Evolutionary conservation across 306 rosid species (phyloP).

Genomic region (Sphenostylis stenocarpa): DNA sequence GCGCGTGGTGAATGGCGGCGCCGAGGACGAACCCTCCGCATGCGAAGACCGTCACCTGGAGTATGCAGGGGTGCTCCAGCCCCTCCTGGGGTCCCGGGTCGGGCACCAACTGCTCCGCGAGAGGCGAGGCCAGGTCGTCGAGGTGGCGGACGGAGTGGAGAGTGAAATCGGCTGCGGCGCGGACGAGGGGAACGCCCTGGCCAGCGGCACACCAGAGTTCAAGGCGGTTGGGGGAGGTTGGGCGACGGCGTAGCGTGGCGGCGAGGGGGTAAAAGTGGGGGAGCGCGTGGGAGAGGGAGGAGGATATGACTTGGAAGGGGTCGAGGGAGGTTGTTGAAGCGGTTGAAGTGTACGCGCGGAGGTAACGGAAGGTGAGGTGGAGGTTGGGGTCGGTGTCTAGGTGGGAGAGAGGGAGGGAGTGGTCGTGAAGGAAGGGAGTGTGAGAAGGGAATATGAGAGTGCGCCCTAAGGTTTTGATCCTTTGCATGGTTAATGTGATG

Average conservation of each 20-base stretch:
- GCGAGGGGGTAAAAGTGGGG: conserved; percentile 73
- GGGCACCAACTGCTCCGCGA: conserved; percentile 66
- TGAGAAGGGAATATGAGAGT: conserved; percentile 47
- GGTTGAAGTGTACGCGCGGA: conserved; percentile 57
- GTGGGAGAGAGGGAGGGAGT: conserved; percentile 68
- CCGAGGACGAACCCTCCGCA: conserved; percentile 87
- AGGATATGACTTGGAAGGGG: conserved; percentile 57
- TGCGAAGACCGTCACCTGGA: conserved; percentile 66
- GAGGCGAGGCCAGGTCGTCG: conserved; percentile 48
- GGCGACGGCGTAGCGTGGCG: conserved; percentile 51
- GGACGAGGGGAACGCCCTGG: conserved; percentile 62
- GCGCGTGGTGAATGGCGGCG: conserved; percentile 63
- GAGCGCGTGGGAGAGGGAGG: conserved; percentile 66
- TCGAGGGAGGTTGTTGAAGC: conserved; percentile 20
- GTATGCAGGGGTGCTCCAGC: conserved; percentile 55
- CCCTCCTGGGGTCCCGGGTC: conserved; percentile 52
- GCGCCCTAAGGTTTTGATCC: conserved; percentile 36
- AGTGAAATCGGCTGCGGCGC: conserved; percentile 50
- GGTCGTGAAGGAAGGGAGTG: conserved; percentile 54
- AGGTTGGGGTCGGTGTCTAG: conserved; percentile 83
- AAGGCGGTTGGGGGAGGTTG: conserved; percentile 39
- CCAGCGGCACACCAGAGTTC: conserved; percentile 54
- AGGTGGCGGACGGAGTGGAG: conserved; percentile 59
- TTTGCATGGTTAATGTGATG: conserved; percentile 16
- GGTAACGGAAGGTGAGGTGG: conserved; percentile 75